Percentiles rank a stretch among this genome's conserved stretches.
phyloP scores from a whole-genome alignment of 495 filamentous ascomycete genomes.

The Xylaria acuta region DNA sequence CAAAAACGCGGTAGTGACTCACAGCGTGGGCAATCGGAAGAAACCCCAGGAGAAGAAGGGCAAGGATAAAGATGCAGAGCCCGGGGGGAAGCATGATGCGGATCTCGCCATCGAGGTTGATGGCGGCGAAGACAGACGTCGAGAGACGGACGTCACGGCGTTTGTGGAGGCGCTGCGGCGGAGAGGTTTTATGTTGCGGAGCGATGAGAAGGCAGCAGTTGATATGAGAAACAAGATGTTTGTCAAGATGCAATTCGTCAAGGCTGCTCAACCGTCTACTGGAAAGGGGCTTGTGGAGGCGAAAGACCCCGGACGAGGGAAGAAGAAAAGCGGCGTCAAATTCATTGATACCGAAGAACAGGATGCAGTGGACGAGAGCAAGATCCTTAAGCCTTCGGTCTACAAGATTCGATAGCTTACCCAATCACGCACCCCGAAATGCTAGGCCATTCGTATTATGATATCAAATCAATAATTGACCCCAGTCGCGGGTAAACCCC shows the following conservation, averaged over 20 bases:
- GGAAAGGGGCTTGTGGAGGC: constrained; percentile 66
- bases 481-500: not conserved
- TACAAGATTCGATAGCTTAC: constrained; percentile 80
- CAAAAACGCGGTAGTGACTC: constrained; percentile 63
- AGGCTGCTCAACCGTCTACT: constrained; percentile 69
- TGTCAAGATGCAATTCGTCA: constrained; percentile 92
- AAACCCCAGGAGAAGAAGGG: constrained; percentile 60
- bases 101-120: constrained; percentile 61
- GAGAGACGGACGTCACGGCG: constrained; percentile 84
- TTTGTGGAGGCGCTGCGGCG: constrained; percentile 83
- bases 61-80: constrained; percentile 53
- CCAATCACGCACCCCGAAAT: not conserved
- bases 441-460: not conserved
- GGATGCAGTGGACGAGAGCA: constrained; percentile 62
- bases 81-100: constrained; percentile 52
- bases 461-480: not conserved
- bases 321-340: constrained; percentile 67
- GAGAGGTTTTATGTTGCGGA: constrained; percentile 78
- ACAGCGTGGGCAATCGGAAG: constrained; percentile 65
- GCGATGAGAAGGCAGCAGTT: constrained; percentile 59
- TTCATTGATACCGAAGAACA: constrained; percentile 57
- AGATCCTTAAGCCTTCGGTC: constrained; percentile 91
- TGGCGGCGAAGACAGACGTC: constrained; percentile 53
- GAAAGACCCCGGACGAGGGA: constrained; percentile 46
- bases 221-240: constrained; percentile 97